A percentile compares a stretch with the other conserved stretches of the same genome.
phyloP scores from a whole-genome alignment of 768 basidiomycete species.

The Termitomyces sp. region DNA sequence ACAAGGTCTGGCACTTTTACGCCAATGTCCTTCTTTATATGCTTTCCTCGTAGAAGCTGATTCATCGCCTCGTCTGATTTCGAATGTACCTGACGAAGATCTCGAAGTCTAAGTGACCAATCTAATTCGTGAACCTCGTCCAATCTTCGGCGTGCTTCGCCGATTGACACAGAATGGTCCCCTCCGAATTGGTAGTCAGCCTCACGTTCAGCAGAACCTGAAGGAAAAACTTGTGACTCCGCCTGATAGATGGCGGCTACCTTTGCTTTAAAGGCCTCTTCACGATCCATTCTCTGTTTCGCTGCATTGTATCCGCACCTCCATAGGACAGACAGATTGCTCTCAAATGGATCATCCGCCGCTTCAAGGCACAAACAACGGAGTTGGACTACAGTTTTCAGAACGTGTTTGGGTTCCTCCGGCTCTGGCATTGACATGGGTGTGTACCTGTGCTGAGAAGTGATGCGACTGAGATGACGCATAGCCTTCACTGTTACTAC shows the following conservation, averaged over 20 bases:
- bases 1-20: constrained; percentile 38
- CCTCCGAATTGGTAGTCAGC: constrained; percentile 59
- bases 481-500: constrained; percentile 65
- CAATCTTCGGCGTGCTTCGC: constrained; percentile 67
- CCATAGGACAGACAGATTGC: constrained; percentile 67
- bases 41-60: constrained; percentile 37
- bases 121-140: constrained; percentile 63
- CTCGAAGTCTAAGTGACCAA: constrained; percentile 60
- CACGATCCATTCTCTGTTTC: constrained; percentile 61
- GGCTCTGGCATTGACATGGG: constrained; percentile 56
- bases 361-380: constrained; percentile 68
- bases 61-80: constrained; percentile 42
- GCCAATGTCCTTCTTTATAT: constrained; percentile 18
- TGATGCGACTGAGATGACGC: constrained; percentile 60
- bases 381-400: constrained; percentile 53
- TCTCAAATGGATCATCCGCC: constrained; percentile 82
- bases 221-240: constrained; percentile 25
- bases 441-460: constrained; percentile 43
- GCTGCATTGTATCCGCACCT: constrained; percentile 68
- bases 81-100: constrained; percentile 37
- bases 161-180: constrained; percentile 60
- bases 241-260: constrained; percentile 54
- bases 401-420: constrained; percentile 70
- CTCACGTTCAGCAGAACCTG: constrained; percentile 20
- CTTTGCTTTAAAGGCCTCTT: constrained; percentile 78